These are phyloP conservation scores for Calonectria pseudoreteaudii DNA, from an alignment of 2,329 filamentous ascomycete species.

Conservation along the genomic window DNA sequence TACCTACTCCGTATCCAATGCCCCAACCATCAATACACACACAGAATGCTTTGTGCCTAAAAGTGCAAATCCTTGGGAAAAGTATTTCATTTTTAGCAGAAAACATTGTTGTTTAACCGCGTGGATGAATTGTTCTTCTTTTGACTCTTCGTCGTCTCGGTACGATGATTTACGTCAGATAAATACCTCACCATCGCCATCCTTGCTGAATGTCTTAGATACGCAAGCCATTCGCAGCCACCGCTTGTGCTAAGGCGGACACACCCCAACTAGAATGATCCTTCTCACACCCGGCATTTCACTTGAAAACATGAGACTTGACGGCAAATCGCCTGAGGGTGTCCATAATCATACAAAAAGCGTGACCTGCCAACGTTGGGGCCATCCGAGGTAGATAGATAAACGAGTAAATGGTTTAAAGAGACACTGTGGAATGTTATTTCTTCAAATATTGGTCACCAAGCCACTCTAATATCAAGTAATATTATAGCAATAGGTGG, in stretches of 20 bases:
- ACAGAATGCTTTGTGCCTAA: background rate
- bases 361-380: too few species aligned
- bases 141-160: background rate
- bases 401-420: background rate
- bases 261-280: background rate
- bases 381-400: background rate
- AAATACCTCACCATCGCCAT: background rate
- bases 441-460: background rate
- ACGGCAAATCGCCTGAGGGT: background rate
- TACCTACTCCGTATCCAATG: background rate
- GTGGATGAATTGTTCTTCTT: background rate
- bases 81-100: background rate
- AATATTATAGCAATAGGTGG: background rate
- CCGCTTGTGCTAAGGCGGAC: background rate
- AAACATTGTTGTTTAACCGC: rapidly evolving
- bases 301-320: background rate
- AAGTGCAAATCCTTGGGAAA: background rate
- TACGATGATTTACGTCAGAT: background rate
- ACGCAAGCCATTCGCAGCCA: background rate
- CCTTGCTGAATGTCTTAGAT: background rate
- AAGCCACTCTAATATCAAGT: background rate
- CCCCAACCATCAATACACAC: background rate
- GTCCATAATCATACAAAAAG: background rate
- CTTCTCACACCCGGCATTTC: too few species aligned
- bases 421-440: too few species aligned